Percentiles rank a stretch among this genome's conserved stretches.
Evolutionary conservation across 768 basidiomycete genomes (phyloP).

Genomic region (Suillus occidentalis): DNA sequence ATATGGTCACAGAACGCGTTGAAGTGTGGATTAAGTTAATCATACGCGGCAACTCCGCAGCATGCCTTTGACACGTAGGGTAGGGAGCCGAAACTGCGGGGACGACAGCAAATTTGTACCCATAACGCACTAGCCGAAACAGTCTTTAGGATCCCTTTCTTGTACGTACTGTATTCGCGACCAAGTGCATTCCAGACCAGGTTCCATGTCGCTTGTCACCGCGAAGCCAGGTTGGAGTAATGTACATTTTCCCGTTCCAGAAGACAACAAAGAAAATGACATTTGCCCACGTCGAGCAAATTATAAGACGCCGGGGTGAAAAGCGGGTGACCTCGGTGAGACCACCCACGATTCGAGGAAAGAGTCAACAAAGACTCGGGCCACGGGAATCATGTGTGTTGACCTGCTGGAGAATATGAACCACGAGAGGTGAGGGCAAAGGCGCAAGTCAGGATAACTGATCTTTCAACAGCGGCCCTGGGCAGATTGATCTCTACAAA

Average conservation of each 20-base stretch:
- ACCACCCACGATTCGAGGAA: conserved; percentile 26
- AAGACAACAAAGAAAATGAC: conserved; percentile 22
- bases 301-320: conserved; percentile 55
- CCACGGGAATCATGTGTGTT: conserved; percentile 41
- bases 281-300: conserved; percentile 54
- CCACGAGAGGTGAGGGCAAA: conserved; percentile 19
- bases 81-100: conserved; percentile 22
- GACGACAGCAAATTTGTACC: conserved; percentile 14
- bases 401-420: conserved; percentile 29
- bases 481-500: conserved; percentile 22
- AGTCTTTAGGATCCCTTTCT: conserved; percentile 27
- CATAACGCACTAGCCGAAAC: conserved; percentile 14
- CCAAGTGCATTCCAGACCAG: conserved; percentile 20
- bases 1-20: not conserved
- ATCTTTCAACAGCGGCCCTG: conserved; percentile 29
- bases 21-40: conserved; percentile 33
- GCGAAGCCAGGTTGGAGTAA: conserved; percentile 54
- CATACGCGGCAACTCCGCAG: conserved; percentile 29
- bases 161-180: conserved; percentile 35
- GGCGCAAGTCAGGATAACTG: conserved; percentile 11
- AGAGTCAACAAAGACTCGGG: conserved; percentile 47
- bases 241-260: conserved; percentile 25
- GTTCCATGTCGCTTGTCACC: conserved; percentile 30
- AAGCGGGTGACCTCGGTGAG: conserved; percentile 15
- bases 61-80: conserved; percentile 17